A percentile compares a stretch with the other conserved stretches of the same genome.
Conservation (phyloP, 2,329 filamentous ascomycete species). For the Trichoderma cornu-damae region DNA sequence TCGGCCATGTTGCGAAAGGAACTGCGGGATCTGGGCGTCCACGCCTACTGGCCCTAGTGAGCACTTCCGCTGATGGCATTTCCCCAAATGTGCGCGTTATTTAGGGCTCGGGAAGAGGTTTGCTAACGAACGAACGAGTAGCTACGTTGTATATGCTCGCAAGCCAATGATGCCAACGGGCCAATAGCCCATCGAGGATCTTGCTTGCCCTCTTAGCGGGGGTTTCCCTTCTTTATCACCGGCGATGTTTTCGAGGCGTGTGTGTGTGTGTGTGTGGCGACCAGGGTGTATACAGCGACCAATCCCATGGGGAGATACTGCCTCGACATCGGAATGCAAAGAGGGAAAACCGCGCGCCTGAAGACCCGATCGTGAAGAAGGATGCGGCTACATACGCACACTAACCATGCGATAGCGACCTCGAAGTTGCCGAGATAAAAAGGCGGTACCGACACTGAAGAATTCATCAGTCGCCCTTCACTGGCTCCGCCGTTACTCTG, state of each 20-base stretch:
- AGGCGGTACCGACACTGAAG: neutral
- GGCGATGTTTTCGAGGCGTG: neutral
- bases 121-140: slow-evolving; percentile 18
- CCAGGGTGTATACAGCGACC: neutral
- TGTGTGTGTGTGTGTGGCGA: neutral
- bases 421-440: neutral
- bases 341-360: neutral
- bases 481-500: slow-evolving; percentile 6
- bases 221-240: too few relatives aligned
- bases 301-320: neutral
- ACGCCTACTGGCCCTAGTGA: slow-evolving; percentile 33
- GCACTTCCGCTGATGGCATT: slow-evolving; percentile 9
- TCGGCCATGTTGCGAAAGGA: slow-evolving; percentile 29
- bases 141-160: slow-evolving; percentile 21
- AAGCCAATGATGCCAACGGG: slow-evolving; percentile 16
- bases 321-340: neutral
- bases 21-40: slow-evolving; percentile 27
- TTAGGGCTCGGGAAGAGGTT: neutral
- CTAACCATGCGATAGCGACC: neutral
- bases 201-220: slow-evolving; percentile 2
- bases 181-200: neutral
- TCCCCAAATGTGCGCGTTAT: neutral
- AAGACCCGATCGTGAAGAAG: neutral
- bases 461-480: neutral
- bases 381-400: neutral